A percentile compares a stretch with the other conserved stretches of the same genome.
Conservation (phyloP, 2,329 filamentous ascomycete genomes). For the Grosmannia clavigera region DNA sequence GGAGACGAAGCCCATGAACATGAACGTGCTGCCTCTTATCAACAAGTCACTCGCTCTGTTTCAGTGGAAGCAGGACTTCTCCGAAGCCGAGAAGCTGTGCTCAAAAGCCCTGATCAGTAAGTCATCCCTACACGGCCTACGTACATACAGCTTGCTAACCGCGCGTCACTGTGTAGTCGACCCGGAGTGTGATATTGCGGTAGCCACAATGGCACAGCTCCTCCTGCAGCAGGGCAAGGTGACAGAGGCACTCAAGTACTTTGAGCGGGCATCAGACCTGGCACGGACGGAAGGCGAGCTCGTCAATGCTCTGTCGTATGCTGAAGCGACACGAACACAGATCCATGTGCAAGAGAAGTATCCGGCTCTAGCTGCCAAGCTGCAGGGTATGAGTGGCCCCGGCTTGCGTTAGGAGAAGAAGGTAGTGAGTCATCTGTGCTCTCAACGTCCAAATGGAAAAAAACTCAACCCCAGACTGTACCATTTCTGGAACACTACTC, state of each 20-base stretch:
- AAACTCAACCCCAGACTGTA: neutral
- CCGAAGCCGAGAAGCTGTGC: slow-evolving; percentile 89
- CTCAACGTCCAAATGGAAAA: neutral
- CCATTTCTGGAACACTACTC: neutral
- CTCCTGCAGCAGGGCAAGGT: slow-evolving; percentile 97
- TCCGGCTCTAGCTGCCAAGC: slow-evolving; percentile 62
- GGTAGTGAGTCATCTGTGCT: neutral
- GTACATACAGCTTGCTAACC: neutral
- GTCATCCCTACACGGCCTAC: neutral
- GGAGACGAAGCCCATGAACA: slow-evolving; percentile 80
- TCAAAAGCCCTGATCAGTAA: slow-evolving; percentile 92
- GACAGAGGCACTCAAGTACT: slow-evolving; percentile 87
- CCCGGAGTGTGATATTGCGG: slow-evolving; percentile 95
- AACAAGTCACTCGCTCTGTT: slow-evolving; percentile 97
- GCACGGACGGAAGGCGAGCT: slow-evolving; percentile 92
- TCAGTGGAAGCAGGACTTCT: slow-evolving; percentile 96
- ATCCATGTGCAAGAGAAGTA: slow-evolving; percentile 85
- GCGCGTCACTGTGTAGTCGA: slow-evolving; percentile 50
- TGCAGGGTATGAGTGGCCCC: slow-evolving; percentile 40
- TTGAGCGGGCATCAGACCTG: slow-evolving; percentile 89
- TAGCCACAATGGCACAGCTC: slow-evolving; percentile 96
- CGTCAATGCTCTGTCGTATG: slow-evolving; percentile 90
- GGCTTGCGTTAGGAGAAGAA: slow-evolving; percentile 15
- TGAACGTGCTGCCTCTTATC: slow-evolving; percentile 95
- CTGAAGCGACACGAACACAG: slow-evolving; percentile 91